Evolutionary conservation across 768 basidiomycete genomes (phyloP).

Genomic region (Lyophyllum decastes): DNA sequence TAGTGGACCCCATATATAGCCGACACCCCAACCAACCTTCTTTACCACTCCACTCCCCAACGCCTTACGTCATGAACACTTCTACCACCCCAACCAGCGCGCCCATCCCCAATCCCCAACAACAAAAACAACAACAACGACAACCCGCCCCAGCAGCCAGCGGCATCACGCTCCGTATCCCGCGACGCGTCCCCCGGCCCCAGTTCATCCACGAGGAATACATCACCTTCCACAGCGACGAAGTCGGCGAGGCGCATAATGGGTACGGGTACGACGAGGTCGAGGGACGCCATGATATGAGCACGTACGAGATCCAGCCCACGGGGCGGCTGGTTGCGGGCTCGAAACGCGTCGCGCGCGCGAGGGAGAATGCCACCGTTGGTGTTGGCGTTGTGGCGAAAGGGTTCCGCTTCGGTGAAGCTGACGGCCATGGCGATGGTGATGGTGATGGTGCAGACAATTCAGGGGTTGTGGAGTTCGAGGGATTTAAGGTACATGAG

Average conservation of each 20-base stretch:
- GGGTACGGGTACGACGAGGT: background rate
- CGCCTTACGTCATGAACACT: background rate
- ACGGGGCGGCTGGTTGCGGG: slow-evolving; percentile 13
- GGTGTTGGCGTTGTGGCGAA: background rate
- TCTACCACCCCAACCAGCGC: background rate
- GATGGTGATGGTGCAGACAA: background rate
- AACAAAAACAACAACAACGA: no score
- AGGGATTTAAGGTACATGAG: background rate
- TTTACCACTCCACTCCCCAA: background rate
- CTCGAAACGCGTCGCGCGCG: slow-evolving; percentile 11
- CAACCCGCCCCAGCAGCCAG: background rate
- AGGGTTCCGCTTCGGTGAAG: background rate
- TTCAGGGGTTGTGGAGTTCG: background rate
- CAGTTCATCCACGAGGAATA: background rate
- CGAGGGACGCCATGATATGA: background rate
- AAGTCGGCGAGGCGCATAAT: background rate
- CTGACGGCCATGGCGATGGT: no score
- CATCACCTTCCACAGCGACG: background rate
- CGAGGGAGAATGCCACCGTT: background rate
- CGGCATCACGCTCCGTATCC: background rate
- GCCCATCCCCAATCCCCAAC: background rate
- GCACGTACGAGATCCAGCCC: slow-evolving; percentile 1
- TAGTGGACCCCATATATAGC: background rate
- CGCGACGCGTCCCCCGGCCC: background rate
- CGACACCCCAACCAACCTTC: background rate